Conservation (phyloP, 495 filamentous ascomycete genomes). For the Pyrenula massariospora region DNA sequence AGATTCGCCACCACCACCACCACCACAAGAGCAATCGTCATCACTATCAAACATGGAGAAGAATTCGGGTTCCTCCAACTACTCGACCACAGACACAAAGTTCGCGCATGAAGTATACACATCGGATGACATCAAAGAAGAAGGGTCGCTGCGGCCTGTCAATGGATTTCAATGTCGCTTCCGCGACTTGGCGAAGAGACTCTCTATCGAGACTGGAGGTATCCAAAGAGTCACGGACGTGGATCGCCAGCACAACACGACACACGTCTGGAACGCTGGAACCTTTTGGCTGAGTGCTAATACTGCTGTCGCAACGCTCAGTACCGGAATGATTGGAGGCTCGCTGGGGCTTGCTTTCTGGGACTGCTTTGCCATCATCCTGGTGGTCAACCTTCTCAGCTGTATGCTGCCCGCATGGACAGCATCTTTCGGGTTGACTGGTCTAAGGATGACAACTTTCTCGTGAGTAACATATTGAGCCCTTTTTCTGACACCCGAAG, state of each 20-base stretch:
- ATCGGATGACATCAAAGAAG: too few relatives aligned
- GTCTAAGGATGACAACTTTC: conserved; percentile 27
- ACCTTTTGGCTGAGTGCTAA: conserved; percentile 57
- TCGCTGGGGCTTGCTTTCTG: conserved; percentile 24
- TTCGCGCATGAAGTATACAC: too few relatives aligned
- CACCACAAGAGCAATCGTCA: too few relatives aligned
- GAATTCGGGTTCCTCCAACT: too few relatives aligned
- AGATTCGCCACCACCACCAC: too few relatives aligned
- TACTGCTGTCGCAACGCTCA: conserved; percentile 55
- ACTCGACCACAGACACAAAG: too few relatives aligned
- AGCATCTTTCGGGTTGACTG: conserved; percentile 21
- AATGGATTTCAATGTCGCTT: too few relatives aligned
- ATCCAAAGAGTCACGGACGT: conserved; percentile 55
- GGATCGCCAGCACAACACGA: conserved; percentile 48
- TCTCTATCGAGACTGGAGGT: conserved; percentile 50
- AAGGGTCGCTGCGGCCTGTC: too few relatives aligned
- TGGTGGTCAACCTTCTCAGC: conserved; percentile 42
- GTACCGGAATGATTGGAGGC: conserved; percentile 44
- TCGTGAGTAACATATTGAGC: conserved; percentile 25
- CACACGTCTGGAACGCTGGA: conserved; percentile 18
- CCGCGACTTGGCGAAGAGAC: conserved; percentile 35
- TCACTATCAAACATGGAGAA: too few relatives aligned
- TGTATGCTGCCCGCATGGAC: conserved; percentile 25
- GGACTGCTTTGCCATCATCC: conserved; percentile 53
- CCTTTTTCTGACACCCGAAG: too few relatives aligned